Percentiles rank a stretch among this genome's conserved stretches.
Evolutionary conservation across 1,284 basidiomycete genomes (phyloP).

Genomic region (Apiotrichum sp.): DNA sequence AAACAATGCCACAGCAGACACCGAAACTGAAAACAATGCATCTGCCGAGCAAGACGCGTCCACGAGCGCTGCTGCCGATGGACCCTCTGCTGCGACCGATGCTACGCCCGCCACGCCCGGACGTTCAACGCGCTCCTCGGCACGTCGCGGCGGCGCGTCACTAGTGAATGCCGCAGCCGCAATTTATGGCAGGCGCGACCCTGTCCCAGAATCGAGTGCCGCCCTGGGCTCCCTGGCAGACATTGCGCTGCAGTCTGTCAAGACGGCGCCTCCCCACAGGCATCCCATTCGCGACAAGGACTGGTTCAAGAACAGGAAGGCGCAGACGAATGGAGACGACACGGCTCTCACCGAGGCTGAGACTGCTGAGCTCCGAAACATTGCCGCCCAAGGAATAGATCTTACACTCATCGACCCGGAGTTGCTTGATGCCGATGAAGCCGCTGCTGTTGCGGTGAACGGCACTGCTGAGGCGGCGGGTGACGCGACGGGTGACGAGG

Average conservation of each 20-base stretch:
- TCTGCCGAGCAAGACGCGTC: too few species aligned
- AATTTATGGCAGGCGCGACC: too few species aligned
- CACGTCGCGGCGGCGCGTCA: too few species aligned
- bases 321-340: background rate
- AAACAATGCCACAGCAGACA: too few species aligned
- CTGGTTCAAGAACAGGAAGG: background rate
- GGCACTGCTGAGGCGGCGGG: background rate
- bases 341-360: background rate
- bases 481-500: background rate
- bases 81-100: too few species aligned
- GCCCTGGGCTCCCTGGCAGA: background rate
- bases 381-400: slow-evolving; percentile 3
- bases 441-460: too few species aligned
- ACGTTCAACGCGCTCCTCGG: too few species aligned
- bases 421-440: background rate
- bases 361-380: background rate
- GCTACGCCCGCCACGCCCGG: too few species aligned
- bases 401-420: slow-evolving; percentile 4
- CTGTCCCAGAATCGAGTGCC: background rate
- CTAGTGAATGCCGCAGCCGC: too few species aligned
- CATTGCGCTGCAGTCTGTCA: background rate
- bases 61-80: too few species aligned
- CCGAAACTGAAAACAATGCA: too few species aligned
- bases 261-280: background rate
- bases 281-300: background rate